phyloP scores from a whole-genome alignment of 176 grass and related monocot species.

The Rhynchospora tenuis region DNA sequence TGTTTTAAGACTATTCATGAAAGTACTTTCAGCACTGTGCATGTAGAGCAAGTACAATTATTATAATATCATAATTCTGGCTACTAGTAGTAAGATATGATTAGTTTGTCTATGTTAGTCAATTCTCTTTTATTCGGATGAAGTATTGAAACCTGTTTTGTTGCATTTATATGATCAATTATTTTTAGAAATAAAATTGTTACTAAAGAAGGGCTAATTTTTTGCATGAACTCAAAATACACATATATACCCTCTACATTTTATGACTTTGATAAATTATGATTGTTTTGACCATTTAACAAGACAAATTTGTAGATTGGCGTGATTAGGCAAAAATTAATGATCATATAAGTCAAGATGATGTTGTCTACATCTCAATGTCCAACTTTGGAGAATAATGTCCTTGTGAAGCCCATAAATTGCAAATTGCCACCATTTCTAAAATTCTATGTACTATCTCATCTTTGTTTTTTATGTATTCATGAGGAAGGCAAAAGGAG shows the following conservation, averaged over 20 bases:
- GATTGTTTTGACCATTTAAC: background rate
- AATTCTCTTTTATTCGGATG: background rate
- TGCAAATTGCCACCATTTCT: background rate
- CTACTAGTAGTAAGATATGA: background rate
- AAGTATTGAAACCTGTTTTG: background rate
- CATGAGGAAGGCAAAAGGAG: background rate
- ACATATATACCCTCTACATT: too few relatives aligned
- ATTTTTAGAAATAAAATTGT: background rate
- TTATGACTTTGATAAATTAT: background rate
- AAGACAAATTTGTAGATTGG: background rate
- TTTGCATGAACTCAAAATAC: background rate
- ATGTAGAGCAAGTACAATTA: background rate
- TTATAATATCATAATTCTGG: conserved; percentile 11
- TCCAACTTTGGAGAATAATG: background rate
- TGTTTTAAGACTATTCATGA: background rate
- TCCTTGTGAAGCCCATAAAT: background rate
- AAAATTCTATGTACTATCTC: background rate
- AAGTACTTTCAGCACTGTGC: background rate
- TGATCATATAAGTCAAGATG: background rate
- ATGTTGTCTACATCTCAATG: background rate
- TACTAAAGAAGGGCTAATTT: background rate
- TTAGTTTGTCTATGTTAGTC: background rate
- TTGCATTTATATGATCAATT: background rate
- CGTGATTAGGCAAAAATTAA: background rate
- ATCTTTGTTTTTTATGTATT: background rate